Conservation (phyloP, 495 filamentous ascomycete species). For the Hyaloscypha finlandica region DNA sequence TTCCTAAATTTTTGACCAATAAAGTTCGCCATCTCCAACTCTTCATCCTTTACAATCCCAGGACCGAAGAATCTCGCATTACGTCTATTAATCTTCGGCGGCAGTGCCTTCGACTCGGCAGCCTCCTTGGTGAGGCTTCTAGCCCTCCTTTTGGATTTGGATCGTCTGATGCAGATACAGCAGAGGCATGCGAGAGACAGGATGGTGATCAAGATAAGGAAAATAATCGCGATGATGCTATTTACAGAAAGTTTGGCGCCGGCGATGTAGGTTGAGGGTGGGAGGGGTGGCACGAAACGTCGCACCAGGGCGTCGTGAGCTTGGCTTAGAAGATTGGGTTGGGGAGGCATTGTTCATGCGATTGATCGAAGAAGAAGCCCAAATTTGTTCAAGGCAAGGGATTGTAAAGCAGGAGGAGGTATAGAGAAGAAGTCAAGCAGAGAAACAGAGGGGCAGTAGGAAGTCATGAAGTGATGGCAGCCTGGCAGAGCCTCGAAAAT, state of each 20-base stretch:
- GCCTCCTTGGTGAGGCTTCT: not conserved
- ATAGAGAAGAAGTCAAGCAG: not conserved
- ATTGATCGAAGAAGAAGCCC: not conserved
- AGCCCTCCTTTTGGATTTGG: not conserved
- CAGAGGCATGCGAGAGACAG: not conserved
- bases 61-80: slow-evolving; percentile 10
- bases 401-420: not conserved
- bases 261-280: slow-evolving; percentile 8
- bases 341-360: not conserved
- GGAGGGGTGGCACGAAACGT: not conserved
- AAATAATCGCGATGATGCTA: not conserved
- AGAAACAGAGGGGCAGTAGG: not conserved
- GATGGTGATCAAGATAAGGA: not conserved
- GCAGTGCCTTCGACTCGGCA: not conserved
- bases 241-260: slow-evolving; percentile 8
- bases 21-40: not conserved
- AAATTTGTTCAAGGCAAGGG: not conserved
- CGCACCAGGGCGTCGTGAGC: not conserved
- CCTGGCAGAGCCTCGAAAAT: not conserved
- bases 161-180: not conserved
- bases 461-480: not conserved
- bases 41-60: not conserved
- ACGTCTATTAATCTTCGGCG: slow-evolving; percentile 1
- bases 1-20: not conserved
- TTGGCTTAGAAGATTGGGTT: not conserved